phyloP scores from a whole-genome alignment of 768 basidiomycete genomes.

The Gloeophyllum trabeum region DNA sequence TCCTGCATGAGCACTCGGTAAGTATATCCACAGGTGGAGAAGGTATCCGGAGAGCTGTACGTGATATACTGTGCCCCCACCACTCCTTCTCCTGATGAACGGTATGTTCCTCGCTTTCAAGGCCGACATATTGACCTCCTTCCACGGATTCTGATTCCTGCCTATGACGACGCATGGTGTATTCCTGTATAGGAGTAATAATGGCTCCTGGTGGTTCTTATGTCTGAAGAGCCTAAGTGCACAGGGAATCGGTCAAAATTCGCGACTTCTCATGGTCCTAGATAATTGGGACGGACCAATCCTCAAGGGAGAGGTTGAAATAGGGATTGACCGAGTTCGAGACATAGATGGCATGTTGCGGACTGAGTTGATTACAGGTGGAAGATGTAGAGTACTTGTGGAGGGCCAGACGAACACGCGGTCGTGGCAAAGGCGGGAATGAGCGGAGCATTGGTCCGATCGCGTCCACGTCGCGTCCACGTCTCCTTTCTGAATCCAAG shows the following conservation, averaged over 20 bases:
- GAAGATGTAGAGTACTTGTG: too few relatives aligned
- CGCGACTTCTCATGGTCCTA: too few relatives aligned
- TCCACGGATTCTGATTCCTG: slow-evolving; percentile 97
- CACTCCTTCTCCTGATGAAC: slow-evolving; percentile 77
- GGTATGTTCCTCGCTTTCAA: slow-evolving; percentile 46
- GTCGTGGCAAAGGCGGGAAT: background rate
- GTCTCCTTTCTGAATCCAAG: too few relatives aligned
- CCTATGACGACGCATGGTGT: slow-evolving; percentile 87
- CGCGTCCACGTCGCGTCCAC: too few relatives aligned
- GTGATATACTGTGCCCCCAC: slow-evolving; percentile 95
- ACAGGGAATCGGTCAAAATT: too few relatives aligned
- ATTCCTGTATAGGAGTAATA: slow-evolving; percentile 84
- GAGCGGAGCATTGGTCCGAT: background rate
- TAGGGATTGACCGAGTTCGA: slow-evolving; percentile 75
- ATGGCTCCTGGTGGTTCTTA: slow-evolving; percentile 49
- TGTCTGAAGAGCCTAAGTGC: slow-evolving; percentile 79
- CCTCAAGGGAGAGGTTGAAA: slow-evolving; percentile 86
- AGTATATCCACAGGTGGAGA: slow-evolving; percentile 1
- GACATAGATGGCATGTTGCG: slow-evolving; percentile 39
- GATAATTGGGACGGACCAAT: slow-evolving; percentile 72
- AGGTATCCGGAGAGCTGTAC: slow-evolving; percentile 27
- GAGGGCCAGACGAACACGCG: background rate
- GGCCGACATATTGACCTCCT: slow-evolving; percentile 73
- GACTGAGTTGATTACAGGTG: too few relatives aligned
- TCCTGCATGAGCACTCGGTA: slow-evolving; percentile 43